Conservation (phyloP, 306 rosid genomes). For the Neltuma alba region DNA sequence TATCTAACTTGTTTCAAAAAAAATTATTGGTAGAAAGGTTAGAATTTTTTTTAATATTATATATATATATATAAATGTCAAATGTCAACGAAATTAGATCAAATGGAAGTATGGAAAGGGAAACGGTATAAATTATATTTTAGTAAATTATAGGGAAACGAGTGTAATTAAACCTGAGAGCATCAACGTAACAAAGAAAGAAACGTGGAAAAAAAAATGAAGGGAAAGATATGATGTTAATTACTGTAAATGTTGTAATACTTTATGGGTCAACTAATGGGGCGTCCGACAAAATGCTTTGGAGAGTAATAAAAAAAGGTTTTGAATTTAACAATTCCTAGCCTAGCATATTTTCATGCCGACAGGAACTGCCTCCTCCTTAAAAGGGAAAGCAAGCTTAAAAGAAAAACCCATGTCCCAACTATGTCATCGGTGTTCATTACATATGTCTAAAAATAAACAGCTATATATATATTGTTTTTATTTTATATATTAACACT, state of each 20-base stretch:
- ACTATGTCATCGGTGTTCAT: constrained; percentile 8
- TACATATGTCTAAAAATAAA: background rate
- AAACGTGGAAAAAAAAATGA: constrained; percentile 22
- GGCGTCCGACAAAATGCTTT: constrained; percentile 47
- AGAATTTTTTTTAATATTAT: too few relatives aligned
- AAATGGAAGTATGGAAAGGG: background rate
- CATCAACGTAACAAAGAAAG: constrained; percentile 25
- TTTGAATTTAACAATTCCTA: constrained; percentile 33
- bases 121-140: too few relatives aligned
- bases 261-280: constrained; percentile 53
- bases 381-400: constrained; percentile 24
- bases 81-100: too few relatives aligned
- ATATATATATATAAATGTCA: too few relatives aligned
- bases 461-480: background rate
- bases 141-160: background rate
- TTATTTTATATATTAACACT: background rate
- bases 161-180: constrained; percentile 10
- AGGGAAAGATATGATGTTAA: constrained; percentile 28
- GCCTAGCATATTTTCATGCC: constrained; percentile 36
- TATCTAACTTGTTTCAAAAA: background rate
- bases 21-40: background rate
- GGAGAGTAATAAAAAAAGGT: constrained; percentile 39
- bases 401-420: constrained; percentile 3
- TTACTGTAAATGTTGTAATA: constrained; percentile 15
- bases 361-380: constrained; percentile 39